Conservation (phyloP, 768 basidiomycete genomes). For the Coprinopsis strossmayeri region DNA sequence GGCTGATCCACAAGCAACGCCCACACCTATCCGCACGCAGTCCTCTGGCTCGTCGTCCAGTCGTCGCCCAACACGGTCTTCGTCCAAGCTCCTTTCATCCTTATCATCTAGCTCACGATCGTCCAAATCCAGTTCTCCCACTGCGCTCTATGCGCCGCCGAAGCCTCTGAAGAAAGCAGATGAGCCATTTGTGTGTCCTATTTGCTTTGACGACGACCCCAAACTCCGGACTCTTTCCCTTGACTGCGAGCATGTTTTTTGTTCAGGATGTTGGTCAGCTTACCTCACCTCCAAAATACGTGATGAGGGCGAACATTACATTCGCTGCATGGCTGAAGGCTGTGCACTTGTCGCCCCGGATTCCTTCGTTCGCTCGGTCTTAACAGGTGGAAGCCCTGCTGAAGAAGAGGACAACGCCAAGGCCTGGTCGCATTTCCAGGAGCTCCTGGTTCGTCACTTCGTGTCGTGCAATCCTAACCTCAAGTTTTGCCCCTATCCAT, state of each 20-base stretch:
- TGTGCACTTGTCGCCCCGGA: constrained; percentile 65
- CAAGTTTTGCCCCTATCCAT: constrained; percentile 93
- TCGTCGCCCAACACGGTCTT: constrained; percentile 30
- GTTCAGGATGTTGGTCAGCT: constrained; percentile 76
- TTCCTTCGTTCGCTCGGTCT: constrained; percentile 47
- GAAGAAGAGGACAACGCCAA: constrained; percentile 37
- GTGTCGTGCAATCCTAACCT: constrained; percentile 78
- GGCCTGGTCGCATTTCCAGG: constrained; percentile 69
- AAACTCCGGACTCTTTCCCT: constrained; percentile 59
- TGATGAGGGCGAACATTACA: constrained; percentile 67
- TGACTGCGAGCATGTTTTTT: constrained; percentile 81
- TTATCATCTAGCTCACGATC: constrained; percentile 25
- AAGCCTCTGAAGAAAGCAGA: constrained; percentile 24
- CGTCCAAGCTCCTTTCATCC: constrained; percentile 30
- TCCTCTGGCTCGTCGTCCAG: constrained; percentile 18
- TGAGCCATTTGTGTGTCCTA: constrained; percentile 78
- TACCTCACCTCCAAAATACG: constrained; percentile 78
- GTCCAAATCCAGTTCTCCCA: constrained; percentile 23
- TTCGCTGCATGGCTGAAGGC: constrained; percentile 77
- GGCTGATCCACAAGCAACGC: constrained; percentile 27
- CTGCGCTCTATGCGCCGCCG: constrained; percentile 14
- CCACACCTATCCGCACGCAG: constrained; percentile 26
- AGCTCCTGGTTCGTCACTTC: constrained; percentile 84
- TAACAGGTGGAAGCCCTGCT: constrained; percentile 21
- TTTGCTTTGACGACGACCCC: constrained; percentile 81